phyloP scores from a whole-genome alignment of 495 filamentous ascomycete species.

The Hypoxylon trugodes region DNA sequence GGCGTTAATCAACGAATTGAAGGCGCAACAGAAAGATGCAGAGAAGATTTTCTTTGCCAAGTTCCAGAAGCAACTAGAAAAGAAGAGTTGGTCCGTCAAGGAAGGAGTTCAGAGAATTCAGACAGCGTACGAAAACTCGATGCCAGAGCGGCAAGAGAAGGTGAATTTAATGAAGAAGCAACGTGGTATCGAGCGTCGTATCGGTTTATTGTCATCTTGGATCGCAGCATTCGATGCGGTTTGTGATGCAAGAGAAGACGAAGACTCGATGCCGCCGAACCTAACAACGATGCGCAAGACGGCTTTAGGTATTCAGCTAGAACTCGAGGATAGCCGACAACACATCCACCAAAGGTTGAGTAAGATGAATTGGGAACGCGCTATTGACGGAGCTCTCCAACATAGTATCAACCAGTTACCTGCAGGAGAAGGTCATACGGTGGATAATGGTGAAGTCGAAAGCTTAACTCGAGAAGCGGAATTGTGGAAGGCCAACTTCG shows the following conservation, averaged over 20 bases:
- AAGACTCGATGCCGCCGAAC: slow-evolving; percentile 69
- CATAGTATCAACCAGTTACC: slow-evolving; percentile 81
- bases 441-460: slow-evolving; percentile 74
- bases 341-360: slow-evolving; percentile 85
- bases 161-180: slow-evolving; percentile 81
- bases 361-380: slow-evolving; percentile 84
- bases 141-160: slow-evolving; percentile 80
- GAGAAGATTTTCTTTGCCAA: slow-evolving; percentile 87
- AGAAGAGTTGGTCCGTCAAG: slow-evolving; percentile 77
- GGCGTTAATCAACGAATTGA: slow-evolving; percentile 90
- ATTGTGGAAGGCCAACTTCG: slow-evolving; percentile 80
- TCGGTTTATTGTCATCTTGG: slow-evolving; percentile 86
- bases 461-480: slow-evolving; percentile 84
- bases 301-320: slow-evolving; percentile 84
- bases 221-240: slow-evolving; percentile 90
- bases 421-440: slow-evolving; percentile 68
- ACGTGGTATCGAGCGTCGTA: slow-evolving; percentile 83
- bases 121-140: slow-evolving; percentile 82
- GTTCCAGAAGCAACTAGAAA: slow-evolving; percentile 86
- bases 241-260: slow-evolving; percentile 72
- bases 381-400: slow-evolving; percentile 85
- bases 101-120: slow-evolving; percentile 86
- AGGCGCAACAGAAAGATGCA: slow-evolving; percentile 88
- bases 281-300: slow-evolving; percentile 83
- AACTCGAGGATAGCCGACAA: slow-evolving; percentile 87